Evolutionary conservation across 2,329 filamentous ascomycete genomes (phyloP), one percentile per base, ranked within the genome.

Genomic region (Whalleya microplaca): DNA sequence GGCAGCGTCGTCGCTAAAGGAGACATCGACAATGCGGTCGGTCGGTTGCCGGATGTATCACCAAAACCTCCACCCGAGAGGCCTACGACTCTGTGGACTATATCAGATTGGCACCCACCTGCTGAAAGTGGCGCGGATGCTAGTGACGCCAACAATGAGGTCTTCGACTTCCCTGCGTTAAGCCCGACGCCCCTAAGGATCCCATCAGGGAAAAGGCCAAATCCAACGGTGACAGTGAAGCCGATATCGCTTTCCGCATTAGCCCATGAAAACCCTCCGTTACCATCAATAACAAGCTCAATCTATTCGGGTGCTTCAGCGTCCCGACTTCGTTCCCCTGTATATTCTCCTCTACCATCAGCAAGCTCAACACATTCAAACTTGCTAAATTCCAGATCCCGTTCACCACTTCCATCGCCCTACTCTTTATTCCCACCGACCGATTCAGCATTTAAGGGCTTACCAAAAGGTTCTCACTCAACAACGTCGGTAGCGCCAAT

Each of bases 341-440:
- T 12, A 5, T 5, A 47, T n/a, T 59, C 58, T 37, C 59, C 59
- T 4, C 19, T 57, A 12, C 56, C 59, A 27, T 53, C 56, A 21
- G 47, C 23, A 9, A 48, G 14, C 8, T 32, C 42, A 12, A 16
- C 45, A 3, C 20, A 20, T 20, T 51, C 54, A 5, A 16, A 19
- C 2, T 23, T 16, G 5, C 51, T 37, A 14, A 27, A 27, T 12
- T 45, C 44, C 10, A 41, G 45, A 10, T 23, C 48, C 29, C 53
- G 37, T 20, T 55, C 59, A 5, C 56, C 51, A 7, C 20, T 57
- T 14, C 53, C 54, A n/a, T 43, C 59, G 4, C 56, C 56, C 21
- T 53, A 62, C 41, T 53, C 55, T 23, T 44, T 43, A 6, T 18
- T 53, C 9, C n/a, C 40, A 6, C 45, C 48, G 21, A 27, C 53